phyloP scores from a whole-genome alignment of 2,329 filamentous ascomycete species.

The Exophiala viscosa region DNA sequence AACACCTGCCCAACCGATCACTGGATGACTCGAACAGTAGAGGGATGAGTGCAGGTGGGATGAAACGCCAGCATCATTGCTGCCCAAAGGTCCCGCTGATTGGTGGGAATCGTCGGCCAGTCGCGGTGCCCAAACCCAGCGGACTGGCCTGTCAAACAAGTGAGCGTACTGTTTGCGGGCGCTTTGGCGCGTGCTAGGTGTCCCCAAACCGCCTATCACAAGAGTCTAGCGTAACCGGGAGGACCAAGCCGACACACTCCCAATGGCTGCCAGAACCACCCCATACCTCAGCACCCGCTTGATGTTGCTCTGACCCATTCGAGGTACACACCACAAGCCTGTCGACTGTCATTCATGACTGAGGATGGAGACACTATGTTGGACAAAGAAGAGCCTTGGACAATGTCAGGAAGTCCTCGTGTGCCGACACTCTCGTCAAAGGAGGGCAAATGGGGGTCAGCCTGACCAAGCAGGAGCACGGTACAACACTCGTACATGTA shows the following conservation, averaged over 20 bases:
- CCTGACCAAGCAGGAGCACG: too few relatives aligned
- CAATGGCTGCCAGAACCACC: too few relatives aligned
- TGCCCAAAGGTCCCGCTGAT: constrained; percentile 8
- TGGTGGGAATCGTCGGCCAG: neutral
- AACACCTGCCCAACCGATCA: constrained; percentile 1
- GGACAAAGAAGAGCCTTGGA: too few relatives aligned
- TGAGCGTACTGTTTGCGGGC: neutral
- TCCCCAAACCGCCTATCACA: neutral
- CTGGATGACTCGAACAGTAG: neutral
- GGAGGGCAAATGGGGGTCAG: too few relatives aligned
- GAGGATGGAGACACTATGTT: too few relatives aligned
- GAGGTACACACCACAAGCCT: neutral
- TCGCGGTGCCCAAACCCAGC: too few relatives aligned
- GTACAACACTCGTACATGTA: neutral
- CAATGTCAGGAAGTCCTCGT: too few relatives aligned
- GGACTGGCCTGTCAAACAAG: too few relatives aligned
- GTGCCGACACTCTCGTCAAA: too few relatives aligned
- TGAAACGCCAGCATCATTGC: constrained; percentile 1
- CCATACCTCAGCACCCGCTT: neutral
- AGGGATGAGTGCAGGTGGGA: constrained; percentile 1
- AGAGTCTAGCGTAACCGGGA: neutral
- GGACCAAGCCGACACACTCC: neutral
- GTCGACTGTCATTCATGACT: neutral
- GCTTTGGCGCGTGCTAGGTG: neutral
- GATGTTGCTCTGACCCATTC: neutral